A percentile compares a stretch with the other conserved stretches of the same genome.
Evolutionary conservation across 1,284 basidiomycete species (phyloP).

Genomic region (Ceratobasidium sp.): DNA sequence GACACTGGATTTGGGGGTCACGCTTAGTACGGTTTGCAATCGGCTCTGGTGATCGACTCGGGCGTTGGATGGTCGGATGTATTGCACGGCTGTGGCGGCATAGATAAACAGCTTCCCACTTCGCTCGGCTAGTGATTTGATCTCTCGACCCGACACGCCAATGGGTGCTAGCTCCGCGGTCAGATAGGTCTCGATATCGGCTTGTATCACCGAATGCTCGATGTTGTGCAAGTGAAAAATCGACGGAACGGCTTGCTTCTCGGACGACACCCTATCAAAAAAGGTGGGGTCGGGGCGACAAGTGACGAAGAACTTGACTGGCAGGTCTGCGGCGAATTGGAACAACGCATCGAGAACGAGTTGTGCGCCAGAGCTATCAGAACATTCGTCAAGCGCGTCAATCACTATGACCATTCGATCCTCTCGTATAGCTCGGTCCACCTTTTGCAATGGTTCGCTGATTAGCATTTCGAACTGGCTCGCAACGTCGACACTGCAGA

Average conservation of each 20-base stretch:
- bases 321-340: not conserved
- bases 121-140: slow-evolving; percentile 22
- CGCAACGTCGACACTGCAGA: not conserved
- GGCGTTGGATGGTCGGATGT: not conserved
- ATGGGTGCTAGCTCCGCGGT: slow-evolving; percentile 12
- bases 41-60: not conserved
- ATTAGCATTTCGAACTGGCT: slow-evolving; percentile 9
- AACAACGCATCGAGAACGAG: slow-evolving; percentile 17
- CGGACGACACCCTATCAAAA: not conserved
- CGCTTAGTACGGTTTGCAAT: not conserved
- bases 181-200: slow-evolving; percentile 42
- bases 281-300: slow-evolving; percentile 38
- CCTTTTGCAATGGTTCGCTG: not conserved
- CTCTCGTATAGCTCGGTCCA: not conserved
- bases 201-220: slow-evolving; percentile 41
- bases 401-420: slow-evolving; percentile 33
- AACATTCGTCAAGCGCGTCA: slow-evolving; percentile 46
- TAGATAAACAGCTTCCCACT: slow-evolving; percentile 42
- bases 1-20: not conserved
- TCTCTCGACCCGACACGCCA: not conserved
- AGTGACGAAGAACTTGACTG: slow-evolving; percentile 40
- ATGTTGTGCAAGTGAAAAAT: slow-evolving; percentile 42
- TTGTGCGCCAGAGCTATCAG: not conserved
- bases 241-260: not conserved
- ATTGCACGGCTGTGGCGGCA: slow-evolving; percentile 22